Evolutionary conservation across 352 stramenopile genomes (phyloP), one percentile per base, ranked within the genome.

Genomic region (Globisporangium solare): DNA sequence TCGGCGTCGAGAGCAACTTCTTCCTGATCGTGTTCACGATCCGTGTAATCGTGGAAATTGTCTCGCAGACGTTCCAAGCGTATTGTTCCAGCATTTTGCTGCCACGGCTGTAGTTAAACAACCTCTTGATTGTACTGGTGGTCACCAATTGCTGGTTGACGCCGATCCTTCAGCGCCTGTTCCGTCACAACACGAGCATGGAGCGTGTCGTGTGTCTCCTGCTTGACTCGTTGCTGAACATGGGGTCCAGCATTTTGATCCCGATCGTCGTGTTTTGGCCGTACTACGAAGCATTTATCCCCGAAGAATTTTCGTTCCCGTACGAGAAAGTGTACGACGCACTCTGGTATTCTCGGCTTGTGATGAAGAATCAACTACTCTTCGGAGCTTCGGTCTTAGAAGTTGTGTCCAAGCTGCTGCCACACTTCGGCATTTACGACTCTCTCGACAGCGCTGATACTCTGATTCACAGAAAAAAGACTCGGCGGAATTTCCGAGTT

Each of bases 331-430:
- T 71, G 2, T 74, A 67, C 51, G 24, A 63, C 47, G 12, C 61
- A 17, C 35, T 71, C 13, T 62, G 51, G 56, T 71, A 62, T 40
- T 35, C 46, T 1, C 52, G 56, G 21, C 51, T 69, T 37, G 56
- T 62, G 6, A 62, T 66, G 45, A 63, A 74, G 37, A 63, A 52
- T 37, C 63, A 61, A n/a, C 50, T 61, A 14, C 40, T 74, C 14
- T 67, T 71, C 31, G 55, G 49, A 18, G 20, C 54, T 0, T 45
- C 54, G 8, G 32, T 12, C 3, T 48, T 41, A 18, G 52, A 74
- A 18, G n/a, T 59, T 3, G 15, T 66, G 14, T 66, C 54, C 21
- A 71, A 57, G 49, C 45, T 71, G 11, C 24, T 74, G 1, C 63
- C 52, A 6, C 66, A 68, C 41, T 3, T 70, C 6, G 61, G 51